Base-by-base conservation (phyloP, 2,329 filamentous ascomycete genomes). In the Mycosphaerella arachidis region DNA sequence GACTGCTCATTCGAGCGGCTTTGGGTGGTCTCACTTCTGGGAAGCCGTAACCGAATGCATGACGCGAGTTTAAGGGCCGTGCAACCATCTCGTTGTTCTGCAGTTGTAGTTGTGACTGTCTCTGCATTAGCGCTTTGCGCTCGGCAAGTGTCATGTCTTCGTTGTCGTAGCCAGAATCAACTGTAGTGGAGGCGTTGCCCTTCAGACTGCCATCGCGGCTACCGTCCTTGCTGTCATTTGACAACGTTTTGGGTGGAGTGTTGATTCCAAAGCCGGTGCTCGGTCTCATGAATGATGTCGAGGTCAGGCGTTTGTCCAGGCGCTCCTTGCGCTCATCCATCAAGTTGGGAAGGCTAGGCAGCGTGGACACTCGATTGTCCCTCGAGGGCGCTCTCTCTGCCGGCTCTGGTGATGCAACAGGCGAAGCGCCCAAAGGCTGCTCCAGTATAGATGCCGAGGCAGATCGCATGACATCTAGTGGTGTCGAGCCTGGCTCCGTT, bases 111-210 rank as follows among this genome's bases (percentile, higher is more conserved):
- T 52, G 27, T 48, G 59, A 51, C 45, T 64, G 60, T 53, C 54
- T 60, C 61, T 77, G 74, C 10, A 78, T 71, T 16, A 75, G 56
- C 16, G 71, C 69, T 62, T 73, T 70, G 56, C 89, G 86, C 67
- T 89, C 84, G 46, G 85, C 88, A 18, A 94, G 79, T 0, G 90
- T 87, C 65, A 93, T 79, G 58, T 92, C 84, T 61, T 92, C 90
- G 1, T 81, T 77, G 64, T 84, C 82, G 10, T 60, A 53, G 24
- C 46, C 54, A 10, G 52, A 60, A 53, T 59, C 30, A 45, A 57
- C 55, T 1, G 52, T 46, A 18, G 56, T 30, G 45, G 63, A 63
- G 55, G 53, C 53, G 30, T 60, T 57, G 43, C 59, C 59, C 56
- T 61, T 53, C 55, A 59, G 31, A 50, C 48, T 45, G 53, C 63